Conservation (phyloP, 352 stramenopile genomes). For the Pythium diclinum region DNA sequence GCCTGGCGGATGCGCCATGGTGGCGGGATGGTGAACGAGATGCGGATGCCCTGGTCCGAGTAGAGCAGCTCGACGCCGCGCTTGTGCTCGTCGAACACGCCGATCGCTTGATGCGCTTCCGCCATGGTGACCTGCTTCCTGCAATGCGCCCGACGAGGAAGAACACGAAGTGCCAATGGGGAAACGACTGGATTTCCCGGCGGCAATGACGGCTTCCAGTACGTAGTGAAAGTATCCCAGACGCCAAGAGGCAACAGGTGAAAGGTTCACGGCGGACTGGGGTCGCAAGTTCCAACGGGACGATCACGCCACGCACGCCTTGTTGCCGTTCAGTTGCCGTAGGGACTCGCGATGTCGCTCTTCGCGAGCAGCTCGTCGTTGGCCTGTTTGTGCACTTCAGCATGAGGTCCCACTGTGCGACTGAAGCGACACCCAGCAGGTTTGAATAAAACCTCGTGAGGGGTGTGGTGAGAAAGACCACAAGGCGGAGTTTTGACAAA, state of each 20-base stretch:
- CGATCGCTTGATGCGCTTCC: conserved; percentile 82
- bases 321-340: conserved; percentile 2
- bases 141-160: background rate
- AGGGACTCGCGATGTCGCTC: background rate
- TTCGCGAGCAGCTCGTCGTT: background rate
- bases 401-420: conserved; percentile 6
- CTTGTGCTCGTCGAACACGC: conserved; percentile 86
- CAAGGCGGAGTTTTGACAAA: background rate
- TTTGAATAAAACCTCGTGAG: conserved; percentile 18
- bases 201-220: background rate
- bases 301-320: background rate
- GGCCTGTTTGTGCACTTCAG: conserved; percentile 4
- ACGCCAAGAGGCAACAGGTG: background rate
- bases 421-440: conserved; percentile 18
- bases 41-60: conserved; percentile 76
- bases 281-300: conserved; percentile 26
- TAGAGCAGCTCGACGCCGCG: conserved; percentile 84
- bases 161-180: background rate
- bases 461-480: background rate
- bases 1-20: conserved; percentile 70
- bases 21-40: conserved; percentile 83
- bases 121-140: conserved; percentile 47
- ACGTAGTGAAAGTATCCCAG: background rate
- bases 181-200: background rate
- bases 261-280: conserved; percentile 18